Evolutionary conservation across 768 basidiomycete genomes (phyloP).

Genomic region (Leccinum barrowsii): DNA sequence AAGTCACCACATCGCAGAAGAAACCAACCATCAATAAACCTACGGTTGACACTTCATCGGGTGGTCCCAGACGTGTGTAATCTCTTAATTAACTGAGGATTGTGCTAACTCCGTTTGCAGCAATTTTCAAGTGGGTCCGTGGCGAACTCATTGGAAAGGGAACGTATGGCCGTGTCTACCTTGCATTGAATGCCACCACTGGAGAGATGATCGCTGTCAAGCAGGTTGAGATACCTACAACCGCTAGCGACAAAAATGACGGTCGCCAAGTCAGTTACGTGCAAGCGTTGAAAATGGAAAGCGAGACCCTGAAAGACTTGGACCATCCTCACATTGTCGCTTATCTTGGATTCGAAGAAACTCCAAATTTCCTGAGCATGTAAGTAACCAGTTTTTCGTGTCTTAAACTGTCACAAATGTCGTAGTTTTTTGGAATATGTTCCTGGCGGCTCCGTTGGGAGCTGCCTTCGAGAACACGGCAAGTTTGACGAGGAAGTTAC

Average conservation of each 20-base stretch:
- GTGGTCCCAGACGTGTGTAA: conserved; percentile 64
- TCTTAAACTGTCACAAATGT: conserved; percentile 7
- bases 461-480: conserved; percentile 86
- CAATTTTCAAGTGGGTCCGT: conserved; percentile 97
- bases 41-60: conserved; percentile 58
- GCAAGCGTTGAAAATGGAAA: conserved; percentile 90
- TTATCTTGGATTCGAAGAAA: conserved; percentile 94
- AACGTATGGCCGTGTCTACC: conserved; percentile 93
- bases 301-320: conserved; percentile 92
- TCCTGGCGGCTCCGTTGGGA: conserved; percentile 92
- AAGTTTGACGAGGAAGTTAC: conserved; percentile 91
- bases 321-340: conserved; percentile 98
- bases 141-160: conserved; percentile 97
- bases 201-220: conserved; percentile 99
- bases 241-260: conserved; percentile 88
- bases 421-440: conserved; percentile 96
- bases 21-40: conserved; percentile 41
- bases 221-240: conserved; percentile 93
- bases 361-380: conserved; percentile 87
- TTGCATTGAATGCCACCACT: conserved; percentile 92
- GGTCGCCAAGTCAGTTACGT: conserved; percentile 80
- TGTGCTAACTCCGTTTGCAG: conserved; percentile 37
- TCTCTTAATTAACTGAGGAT: conserved; percentile 2
- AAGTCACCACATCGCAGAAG: conserved; percentile 77
- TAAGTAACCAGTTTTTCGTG: conserved; percentile 39